Conservation (phyloP, 73 alveolate species). For the Paramecium caudatum region DNA sequence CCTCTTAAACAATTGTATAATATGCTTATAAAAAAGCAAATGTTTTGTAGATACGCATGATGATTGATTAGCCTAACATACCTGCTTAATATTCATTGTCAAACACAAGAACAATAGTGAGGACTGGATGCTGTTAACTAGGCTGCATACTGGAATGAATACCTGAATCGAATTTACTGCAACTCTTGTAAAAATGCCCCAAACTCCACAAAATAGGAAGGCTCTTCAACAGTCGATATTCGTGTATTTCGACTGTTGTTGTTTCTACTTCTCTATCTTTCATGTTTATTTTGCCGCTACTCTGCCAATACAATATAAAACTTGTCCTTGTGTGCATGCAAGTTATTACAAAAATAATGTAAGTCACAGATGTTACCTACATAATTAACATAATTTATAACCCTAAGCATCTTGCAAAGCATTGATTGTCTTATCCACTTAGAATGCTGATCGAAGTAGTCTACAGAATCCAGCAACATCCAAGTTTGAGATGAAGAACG, state of each 20-base stretch:
- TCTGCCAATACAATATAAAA: conserved; percentile 41
- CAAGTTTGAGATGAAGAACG: conserved; percentile 7
- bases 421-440: conserved; percentile 16
- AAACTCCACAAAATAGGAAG: conserved; percentile 33
- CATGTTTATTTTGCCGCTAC: background rate
- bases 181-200: conserved; percentile 17
- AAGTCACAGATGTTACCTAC: conserved; percentile 52
- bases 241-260: background rate
- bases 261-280: background rate
- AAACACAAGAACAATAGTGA: conserved; percentile 17
- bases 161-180: background rate
- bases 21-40: conserved; percentile 52
- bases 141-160: background rate
- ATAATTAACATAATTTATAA: background rate
- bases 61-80: conserved; percentile 6
- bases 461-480: conserved; percentile 57
- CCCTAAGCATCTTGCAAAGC: conserved; percentile 64
- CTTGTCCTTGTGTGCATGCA: conserved; percentile 16
- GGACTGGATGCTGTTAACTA: conserved; percentile 9
- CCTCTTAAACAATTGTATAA: conserved; percentile 36
- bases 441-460: conserved; percentile 34
- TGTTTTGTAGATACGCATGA: conserved; percentile 33
- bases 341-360: conserved; percentile 38
- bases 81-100: conserved; percentile 48
- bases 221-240: conserved; percentile 10